A percentile compares a stretch with the other conserved stretches of the same genome.
These are phyloP conservation scores for Oryza officinalis DNA, from an alignment of 176 grass and related monocot genomes.

Conservation along the genomic window DNA sequence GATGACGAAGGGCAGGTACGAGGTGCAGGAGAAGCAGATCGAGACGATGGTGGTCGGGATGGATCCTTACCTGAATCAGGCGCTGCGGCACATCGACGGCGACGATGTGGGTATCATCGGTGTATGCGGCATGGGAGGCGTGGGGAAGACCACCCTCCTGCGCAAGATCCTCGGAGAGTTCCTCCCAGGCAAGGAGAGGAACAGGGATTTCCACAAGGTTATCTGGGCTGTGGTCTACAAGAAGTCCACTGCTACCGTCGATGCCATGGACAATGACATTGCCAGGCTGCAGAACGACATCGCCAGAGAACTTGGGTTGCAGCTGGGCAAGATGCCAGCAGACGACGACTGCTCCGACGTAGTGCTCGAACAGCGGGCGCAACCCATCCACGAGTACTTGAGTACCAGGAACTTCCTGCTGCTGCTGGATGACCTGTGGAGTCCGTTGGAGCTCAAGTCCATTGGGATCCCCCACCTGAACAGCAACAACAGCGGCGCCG, in stretches of 20 bases:
- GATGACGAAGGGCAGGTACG: not conserved
- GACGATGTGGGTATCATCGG: not conserved
- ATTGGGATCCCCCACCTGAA: not conserved
- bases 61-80: not conserved
- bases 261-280: too few relatives aligned
- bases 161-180: not conserved
- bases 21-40: not conserved
- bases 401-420: not conserved
- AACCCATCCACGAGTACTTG: not conserved
- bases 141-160: conserved; percentile 7
- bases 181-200: not conserved
- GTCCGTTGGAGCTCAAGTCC: not conserved
- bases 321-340: too few relatives aligned
- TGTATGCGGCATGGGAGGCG: conserved; percentile 5
- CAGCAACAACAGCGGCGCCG: not conserved
- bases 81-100: not conserved
- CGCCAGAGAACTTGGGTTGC: not conserved
- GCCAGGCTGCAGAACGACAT: not conserved
- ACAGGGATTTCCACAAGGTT: not conserved
- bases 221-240: not conserved
- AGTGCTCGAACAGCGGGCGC: not conserved
- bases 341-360: too few relatives aligned
- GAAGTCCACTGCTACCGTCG: not conserved
- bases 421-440: conserved; percentile 4
- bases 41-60: not conserved